Evolutionary conservation across 345 rosid species (phyloP), one percentile per base, ranked within the genome.

Genomic region (Aquilaria yunnanensis): DNA sequence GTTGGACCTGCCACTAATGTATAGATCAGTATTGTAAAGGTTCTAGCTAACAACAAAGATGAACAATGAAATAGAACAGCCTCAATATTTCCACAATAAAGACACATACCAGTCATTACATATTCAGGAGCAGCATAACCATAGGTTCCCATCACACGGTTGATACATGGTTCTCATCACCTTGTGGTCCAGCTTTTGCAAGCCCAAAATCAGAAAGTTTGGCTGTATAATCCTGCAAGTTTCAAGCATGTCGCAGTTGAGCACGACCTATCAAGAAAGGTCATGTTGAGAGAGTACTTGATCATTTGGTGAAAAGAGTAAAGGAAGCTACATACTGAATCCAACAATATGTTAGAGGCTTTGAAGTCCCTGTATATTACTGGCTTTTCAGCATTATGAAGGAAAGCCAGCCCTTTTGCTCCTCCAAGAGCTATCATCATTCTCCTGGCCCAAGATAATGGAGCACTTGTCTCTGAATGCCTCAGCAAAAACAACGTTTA

Each of bases 341-440:
- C 97, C 67, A 90, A 78, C 54, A 90, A 75, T 66, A 90, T 90
- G 73, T 90, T 90, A 3, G 96, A 88, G 68, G 96, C 87, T 72
- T 90, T 90, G 79, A 88, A 90, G 81, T 88, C 97, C 33, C 97
- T 74, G 72, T 88, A 88, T 59, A 88, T 88, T 63, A 90, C 93
- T 6, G 97, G 96, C 73, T 80, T 88, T 71, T 90, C 97, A 60
- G 93, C 90, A 74, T 86, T 83, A 77, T 90, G 97, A 58, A 90
- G 96, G 77, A 88, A 88, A 64, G 96, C 91, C 67, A 90, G 93
- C 32, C 97, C 96, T 80, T 90, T 88, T 10, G 97, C 96, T 65
- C 91, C 97, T 52, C 97, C 97, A 58, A 90, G 81, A 68, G 96
- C 91, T 76, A 90, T 86, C 97, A 85, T 88, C 96, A 88, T 84